Percentiles rank a stretch among this genome's conserved stretches.
phyloP scores from a whole-genome alignment of 129 eudicot species.

The Deinandra increscens region DNA sequence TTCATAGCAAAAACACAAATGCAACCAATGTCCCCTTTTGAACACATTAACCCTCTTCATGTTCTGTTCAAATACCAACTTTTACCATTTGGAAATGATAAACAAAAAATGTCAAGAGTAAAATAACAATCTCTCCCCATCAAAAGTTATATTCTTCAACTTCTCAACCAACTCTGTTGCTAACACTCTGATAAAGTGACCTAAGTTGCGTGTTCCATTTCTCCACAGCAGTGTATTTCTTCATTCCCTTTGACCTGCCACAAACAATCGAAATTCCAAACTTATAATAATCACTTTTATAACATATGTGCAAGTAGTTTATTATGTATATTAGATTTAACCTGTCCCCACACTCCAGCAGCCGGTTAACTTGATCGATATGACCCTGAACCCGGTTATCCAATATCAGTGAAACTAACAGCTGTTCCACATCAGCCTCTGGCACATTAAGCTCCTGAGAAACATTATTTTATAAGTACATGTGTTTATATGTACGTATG shows the following conservation, averaged over 20 bases:
- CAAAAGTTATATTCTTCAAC: slow-evolving; percentile 13
- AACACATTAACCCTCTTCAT: slow-evolving; percentile 16
- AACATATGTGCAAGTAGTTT: not conserved
- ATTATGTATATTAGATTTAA: slow-evolving; percentile 23
- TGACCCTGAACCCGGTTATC: slow-evolving; percentile 95
- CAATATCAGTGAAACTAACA: slow-evolving; percentile 84
- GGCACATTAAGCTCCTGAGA: slow-evolving; percentile 96
- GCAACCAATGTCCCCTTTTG: slow-evolving; percentile 13
- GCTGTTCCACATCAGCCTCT: slow-evolving; percentile 84
- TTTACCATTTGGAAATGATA: slow-evolving; percentile 32
- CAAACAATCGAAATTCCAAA: slow-evolving; percentile 15
- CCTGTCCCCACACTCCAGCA: slow-evolving; percentile 97
- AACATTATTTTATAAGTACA: not conserved
- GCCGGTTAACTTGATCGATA: slow-evolving; percentile 95
- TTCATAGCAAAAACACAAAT: slow-evolving; percentile 5
- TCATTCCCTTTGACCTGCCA: slow-evolving; percentile 90
- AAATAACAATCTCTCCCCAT: slow-evolving; percentile 20
- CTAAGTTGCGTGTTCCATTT: slow-evolving; percentile 95
- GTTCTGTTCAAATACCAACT: slow-evolving; percentile 29
- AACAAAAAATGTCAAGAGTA: slow-evolving; percentile 33
- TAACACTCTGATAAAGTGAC: slow-evolving; percentile 74
- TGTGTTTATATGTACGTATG: not conserved
- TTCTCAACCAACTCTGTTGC: slow-evolving; percentile 78
- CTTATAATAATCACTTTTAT: not conserved
- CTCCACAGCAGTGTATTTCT: slow-evolving; percentile 89